A percentile compares a stretch with the other conserved stretches of the same genome.
Conservation (phyloP, 2,329 filamentous ascomycete species). For the Phialophora chinensis region DNA sequence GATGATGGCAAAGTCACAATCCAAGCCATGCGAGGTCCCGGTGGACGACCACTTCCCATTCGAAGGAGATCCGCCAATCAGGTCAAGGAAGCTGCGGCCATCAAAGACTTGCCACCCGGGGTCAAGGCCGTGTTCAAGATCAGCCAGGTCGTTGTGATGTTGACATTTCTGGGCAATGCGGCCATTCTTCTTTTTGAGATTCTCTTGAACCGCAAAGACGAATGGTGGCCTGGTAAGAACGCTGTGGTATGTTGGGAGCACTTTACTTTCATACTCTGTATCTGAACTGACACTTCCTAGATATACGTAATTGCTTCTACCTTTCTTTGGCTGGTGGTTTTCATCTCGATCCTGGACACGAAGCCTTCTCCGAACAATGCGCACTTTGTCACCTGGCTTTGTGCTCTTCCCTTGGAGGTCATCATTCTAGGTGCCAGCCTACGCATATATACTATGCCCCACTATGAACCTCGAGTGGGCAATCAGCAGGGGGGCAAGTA, state of each 20-base stretch:
- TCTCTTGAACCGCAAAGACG: conserved; percentile 66
- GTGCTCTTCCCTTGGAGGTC: conserved; percentile 74
- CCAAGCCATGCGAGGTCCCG: conserved; percentile 66
- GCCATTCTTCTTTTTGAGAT: conserved; percentile 76
- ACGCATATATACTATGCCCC: conserved; percentile 69
- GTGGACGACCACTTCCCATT: conserved; percentile 83
- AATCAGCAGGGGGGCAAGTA: conserved; percentile 53
- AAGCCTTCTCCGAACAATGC: conserved; percentile 78
- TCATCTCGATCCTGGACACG: conserved; percentile 85
- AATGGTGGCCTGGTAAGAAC: conserved; percentile 83
- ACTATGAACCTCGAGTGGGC: conserved; percentile 66
- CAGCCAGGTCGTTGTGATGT: conserved; percentile 71
- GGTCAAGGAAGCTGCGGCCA: conserved; percentile 53
- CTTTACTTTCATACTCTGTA: neutral
- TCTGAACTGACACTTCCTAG: conserved; percentile 53
- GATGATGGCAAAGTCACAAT: conserved; percentile 48
- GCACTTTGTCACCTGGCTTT: conserved; percentile 79
- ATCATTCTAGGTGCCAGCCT: conserved; percentile 73
- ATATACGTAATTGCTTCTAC: conserved; percentile 84
- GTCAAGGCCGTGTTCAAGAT: conserved; percentile 77
- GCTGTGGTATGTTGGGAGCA: conserved; percentile 66
- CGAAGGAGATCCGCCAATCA: conserved; percentile 59
- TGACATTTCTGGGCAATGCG: conserved; percentile 78
- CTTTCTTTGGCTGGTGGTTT: conserved; percentile 84
- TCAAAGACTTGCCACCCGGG: conserved; percentile 66